phyloP scores from a whole-genome alignment of 352 stramenopile species.

The Bremia lactucae region DNA sequence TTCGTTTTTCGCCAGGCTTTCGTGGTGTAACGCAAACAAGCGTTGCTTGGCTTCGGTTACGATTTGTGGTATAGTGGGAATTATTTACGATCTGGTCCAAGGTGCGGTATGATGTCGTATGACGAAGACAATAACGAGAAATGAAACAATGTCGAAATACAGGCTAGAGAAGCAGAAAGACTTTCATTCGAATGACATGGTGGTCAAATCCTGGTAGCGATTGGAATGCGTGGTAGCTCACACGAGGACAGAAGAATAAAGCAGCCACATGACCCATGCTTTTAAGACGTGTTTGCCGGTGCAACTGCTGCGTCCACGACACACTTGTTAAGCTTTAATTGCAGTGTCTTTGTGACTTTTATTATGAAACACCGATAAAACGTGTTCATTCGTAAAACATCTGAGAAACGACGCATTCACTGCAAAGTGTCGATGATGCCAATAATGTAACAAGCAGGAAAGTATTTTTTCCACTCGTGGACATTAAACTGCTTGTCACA shows the following conservation, averaged over 20 bases:
- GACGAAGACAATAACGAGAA: slow-evolving; percentile 32
- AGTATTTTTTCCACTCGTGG: slow-evolving; percentile 6
- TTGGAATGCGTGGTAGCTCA: background rate
- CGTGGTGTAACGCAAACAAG: slow-evolving; percentile 39
- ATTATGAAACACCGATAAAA: slow-evolving; percentile 11
- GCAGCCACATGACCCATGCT: slow-evolving; percentile 8
- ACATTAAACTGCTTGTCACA: slow-evolving; percentile 9
- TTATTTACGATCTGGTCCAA: slow-evolving; percentile 24
- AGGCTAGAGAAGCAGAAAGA: slow-evolving; percentile 23
- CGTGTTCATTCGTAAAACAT: slow-evolving; percentile 24
- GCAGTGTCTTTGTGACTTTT: slow-evolving; percentile 6
- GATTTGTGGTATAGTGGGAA: background rate
- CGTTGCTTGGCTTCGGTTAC: background rate
- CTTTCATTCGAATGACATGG: slow-evolving; percentile 6
- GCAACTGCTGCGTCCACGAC: slow-evolving; percentile 5
- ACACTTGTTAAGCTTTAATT: slow-evolving; percentile 18
- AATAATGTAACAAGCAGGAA: slow-evolving; percentile 22
- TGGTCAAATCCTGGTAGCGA: slow-evolving; percentile 6
- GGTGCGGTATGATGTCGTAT: slow-evolving; percentile 27
- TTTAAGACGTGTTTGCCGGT: slow-evolving; percentile 5
- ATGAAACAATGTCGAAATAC: slow-evolving; percentile 43
- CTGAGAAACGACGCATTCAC: slow-evolving; percentile 14
- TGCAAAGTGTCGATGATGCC: slow-evolving; percentile 5
- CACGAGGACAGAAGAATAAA: slow-evolving; percentile 19
- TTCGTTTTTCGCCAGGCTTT: slow-evolving; percentile 57